phyloP scores from a whole-genome alignment of 345 rosid genomes.

The Carallia brachiata region DNA sequence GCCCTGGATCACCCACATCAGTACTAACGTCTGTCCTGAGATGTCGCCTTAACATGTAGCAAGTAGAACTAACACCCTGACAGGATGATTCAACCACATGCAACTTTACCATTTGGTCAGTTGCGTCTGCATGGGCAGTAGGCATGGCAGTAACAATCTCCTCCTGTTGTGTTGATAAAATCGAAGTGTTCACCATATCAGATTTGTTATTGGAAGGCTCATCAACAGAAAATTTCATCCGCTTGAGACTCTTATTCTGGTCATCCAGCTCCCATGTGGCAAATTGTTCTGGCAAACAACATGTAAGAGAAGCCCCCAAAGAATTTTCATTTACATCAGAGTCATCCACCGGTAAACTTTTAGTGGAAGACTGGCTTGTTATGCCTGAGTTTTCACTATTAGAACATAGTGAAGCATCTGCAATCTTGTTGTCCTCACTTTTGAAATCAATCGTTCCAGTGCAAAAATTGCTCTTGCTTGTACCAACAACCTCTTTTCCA shows the following conservation, averaged over 20 bases:
- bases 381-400: conserved; percentile 60
- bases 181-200: conserved; percentile 21
- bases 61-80: conserved; percentile 53
- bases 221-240: conserved; percentile 43
- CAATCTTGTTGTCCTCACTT: conserved; percentile 40
- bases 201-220: conserved; percentile 24
- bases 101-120: conserved; percentile 35
- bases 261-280: conserved; percentile 34
- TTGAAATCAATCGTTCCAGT: conserved; percentile 49
- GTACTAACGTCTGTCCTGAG: conserved; percentile 27
- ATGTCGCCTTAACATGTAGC: conserved; percentile 50
- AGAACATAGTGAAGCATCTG: conserved; percentile 39
- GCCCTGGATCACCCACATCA: conserved; percentile 25
- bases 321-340: conserved; percentile 29
- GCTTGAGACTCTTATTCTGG: conserved; percentile 36
- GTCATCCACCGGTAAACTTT: conserved; percentile 29
- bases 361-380: conserved; percentile 47
- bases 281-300: conserved; percentile 35
- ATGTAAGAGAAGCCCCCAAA: conserved; percentile 29
- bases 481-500: conserved; percentile 34
- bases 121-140: conserved; percentile 25
- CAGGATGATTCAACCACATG: conserved; percentile 60
- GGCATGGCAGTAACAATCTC: conserved; percentile 16
- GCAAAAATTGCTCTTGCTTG: conserved; percentile 45
- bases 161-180: conserved; percentile 12